Evolutionary conservation across 139 green algal genomes (phyloP).

Genomic region (Limnomonas spitsbergensis): DNA sequence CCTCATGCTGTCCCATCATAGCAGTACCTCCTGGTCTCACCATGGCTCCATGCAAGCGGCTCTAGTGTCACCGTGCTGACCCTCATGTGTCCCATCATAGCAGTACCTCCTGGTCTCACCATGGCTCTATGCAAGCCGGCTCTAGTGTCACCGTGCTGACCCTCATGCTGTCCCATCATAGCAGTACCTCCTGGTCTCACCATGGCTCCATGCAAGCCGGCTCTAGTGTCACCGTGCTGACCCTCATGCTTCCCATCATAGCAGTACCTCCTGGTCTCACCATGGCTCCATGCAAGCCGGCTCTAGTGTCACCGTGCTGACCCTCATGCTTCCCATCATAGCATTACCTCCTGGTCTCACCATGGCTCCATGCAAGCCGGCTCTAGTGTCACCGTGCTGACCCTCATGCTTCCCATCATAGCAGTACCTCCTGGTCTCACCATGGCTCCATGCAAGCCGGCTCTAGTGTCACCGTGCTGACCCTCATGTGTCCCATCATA

Average conservation of each 20-base stretch:
- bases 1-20: no score
- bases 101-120: neutral
- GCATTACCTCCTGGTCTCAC: neutral
- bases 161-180: no score
- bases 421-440: neutral
- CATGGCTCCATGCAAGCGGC: neutral
- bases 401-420: no score
- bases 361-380: neutral
- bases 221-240: neutral
- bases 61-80: neutral
- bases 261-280: neutral
- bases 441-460: neutral
- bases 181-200: neutral
- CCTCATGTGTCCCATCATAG: no score
- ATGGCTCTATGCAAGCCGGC: neutral
- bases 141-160: neutral
- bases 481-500: no score
- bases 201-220: neutral
- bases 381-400: neutral
- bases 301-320: neutral
- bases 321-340: no score
- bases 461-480: neutral
- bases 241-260: no score
- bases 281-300: neutral
- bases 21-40: neutral